phyloP scores from a whole-genome alignment of 2,329 filamentous ascomycete genomes.

The Cytospora leucostoma region DNA sequence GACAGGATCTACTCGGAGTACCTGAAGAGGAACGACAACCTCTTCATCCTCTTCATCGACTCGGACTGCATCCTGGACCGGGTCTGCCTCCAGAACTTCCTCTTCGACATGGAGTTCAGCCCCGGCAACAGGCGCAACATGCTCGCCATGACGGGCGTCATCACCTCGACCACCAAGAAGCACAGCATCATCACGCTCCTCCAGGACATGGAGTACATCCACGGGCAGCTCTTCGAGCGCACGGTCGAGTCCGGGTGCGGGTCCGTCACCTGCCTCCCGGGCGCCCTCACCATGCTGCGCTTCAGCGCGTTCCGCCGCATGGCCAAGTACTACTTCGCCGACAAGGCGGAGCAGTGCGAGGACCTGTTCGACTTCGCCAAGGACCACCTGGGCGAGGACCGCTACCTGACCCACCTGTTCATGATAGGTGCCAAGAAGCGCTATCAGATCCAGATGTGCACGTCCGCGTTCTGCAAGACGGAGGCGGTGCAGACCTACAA shows the following conservation, averaged over 20 bases:
- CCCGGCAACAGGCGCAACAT: slow-evolving; percentile 89
- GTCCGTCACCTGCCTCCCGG: slow-evolving; percentile 90
- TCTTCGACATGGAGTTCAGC: slow-evolving; percentile 98
- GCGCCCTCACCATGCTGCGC: slow-evolving; percentile 91
- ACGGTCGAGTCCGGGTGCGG: slow-evolving; percentile 94
- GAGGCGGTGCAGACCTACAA: slow-evolving; percentile 89
- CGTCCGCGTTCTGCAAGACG: slow-evolving; percentile 96
- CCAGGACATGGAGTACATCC: slow-evolving; percentile 98
- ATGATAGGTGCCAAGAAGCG: slow-evolving; percentile 95
- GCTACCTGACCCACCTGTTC: slow-evolving; percentile 96
- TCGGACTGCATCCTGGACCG: slow-evolving; percentile 93
- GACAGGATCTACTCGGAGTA: slow-evolving; percentile 91
- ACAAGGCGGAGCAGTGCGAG: slow-evolving; percentile 92
- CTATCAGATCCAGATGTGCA: slow-evolving; percentile 97
- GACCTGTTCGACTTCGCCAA: slow-evolving; percentile 97
- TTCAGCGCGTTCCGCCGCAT: slow-evolving; percentile 96
- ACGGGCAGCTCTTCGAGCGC: slow-evolving; percentile 93
- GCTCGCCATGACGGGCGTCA: slow-evolving; percentile 97
- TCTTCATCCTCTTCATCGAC: slow-evolving; percentile 96
- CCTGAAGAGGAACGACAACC: slow-evolving; percentile 81
- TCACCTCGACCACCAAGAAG: slow-evolving; percentile 88
- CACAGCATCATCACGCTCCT: slow-evolving; percentile 88
- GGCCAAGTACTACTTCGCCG: slow-evolving; percentile 98
- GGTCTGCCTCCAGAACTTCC: slow-evolving; percentile 93
- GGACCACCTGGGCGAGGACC: slow-evolving; percentile 90